Evolutionary conservation across 768 basidiomycete genomes (phyloP), one percentile per base, ranked within the genome.

Genomic region (Coprinellus micaceus): DNA sequence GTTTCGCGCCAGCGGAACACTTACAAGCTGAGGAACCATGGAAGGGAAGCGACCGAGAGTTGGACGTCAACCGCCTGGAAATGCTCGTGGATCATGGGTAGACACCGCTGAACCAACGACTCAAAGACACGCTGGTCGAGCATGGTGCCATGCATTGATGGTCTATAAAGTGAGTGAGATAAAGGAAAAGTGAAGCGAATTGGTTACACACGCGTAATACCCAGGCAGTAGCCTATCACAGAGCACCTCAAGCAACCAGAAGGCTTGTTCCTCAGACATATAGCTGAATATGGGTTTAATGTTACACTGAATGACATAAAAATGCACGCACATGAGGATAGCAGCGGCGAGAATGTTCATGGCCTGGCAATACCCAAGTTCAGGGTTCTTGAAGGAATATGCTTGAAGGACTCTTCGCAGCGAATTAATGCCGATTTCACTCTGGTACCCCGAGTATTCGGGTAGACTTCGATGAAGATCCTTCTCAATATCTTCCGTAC

Each of bases 111-210:
- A 6, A 98, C 95, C 29, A 99, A 80, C 5, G 94, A 85, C 68
- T 99, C 97, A 59, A 99, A 99, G 0, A 99, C 97, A 19, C 94
- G 83, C 69, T 99, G 97, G 67, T 99, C 97, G n/a, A 99, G 84
- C 11, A 99, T 81, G 0, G 97, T 99, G 13, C 97, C 97, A 64
- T 98, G 94, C 97, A 99, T 99, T 0, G 95, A 96, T 2, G 94
- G 92, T 60, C 94, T 95, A 61, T 12, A 39, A 39, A 12, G 28
- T 60, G 52, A 53, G 21, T 52, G 22, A 26, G 22, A 36, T 45
- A 33, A 43, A 3, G 15, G n/a, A 30, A 1, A n/a, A 13, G 53
- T 37, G 22, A 41, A n/a, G n/a, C n/a, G n/a, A n/a, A n/a, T n/a
- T n/a, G n/a, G 21, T 9, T 4, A 58, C 84, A 59, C 48, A 94